Conservation (phyloP, 2,329 filamentous ascomycete species). For the Pseudogymnoascus sp. region DNA sequence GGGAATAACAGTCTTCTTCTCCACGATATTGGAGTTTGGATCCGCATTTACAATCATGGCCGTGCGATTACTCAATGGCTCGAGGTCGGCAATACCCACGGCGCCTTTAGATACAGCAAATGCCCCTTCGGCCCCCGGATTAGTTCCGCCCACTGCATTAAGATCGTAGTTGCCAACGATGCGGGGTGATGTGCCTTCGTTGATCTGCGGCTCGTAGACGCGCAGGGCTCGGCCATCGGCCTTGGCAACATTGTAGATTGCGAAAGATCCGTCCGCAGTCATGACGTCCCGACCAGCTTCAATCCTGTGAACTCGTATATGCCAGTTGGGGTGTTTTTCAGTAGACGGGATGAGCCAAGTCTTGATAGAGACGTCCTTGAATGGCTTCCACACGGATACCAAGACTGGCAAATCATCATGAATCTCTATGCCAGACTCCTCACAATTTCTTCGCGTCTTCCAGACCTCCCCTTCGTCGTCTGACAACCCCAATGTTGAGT, state of each 20-base stretch:
- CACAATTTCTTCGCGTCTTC: slow-evolving; percentile 64
- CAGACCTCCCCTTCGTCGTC: slow-evolving; percentile 72
- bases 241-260: slow-evolving; percentile 49
- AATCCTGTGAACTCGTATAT: slow-evolving; percentile 57
- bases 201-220: slow-evolving; percentile 38
- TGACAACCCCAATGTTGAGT: slow-evolving; percentile 66
- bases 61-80: slow-evolving; percentile 25
- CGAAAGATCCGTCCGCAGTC: slow-evolving; percentile 68
- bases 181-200: slow-evolving; percentile 44
- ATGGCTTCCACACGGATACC: slow-evolving; percentile 63
- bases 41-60: slow-evolving; percentile 67
- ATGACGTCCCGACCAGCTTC: slow-evolving; percentile 51
- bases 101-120: slow-evolving; percentile 48
- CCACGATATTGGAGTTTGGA: slow-evolving; percentile 69
- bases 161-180: slow-evolving; percentile 55
- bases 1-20: slow-evolving; percentile 63
- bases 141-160: slow-evolving; percentile 44
- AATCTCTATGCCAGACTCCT: slow-evolving; percentile 53
- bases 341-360: slow-evolving; percentile 58
- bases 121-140: slow-evolving; percentile 41
- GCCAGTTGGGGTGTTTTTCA: slow-evolving; percentile 55
- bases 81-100: slow-evolving; percentile 47
- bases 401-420: slow-evolving; percentile 49
- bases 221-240: slow-evolving; percentile 42
- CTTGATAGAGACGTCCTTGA: slow-evolving; percentile 55